phyloP scores from a whole-genome alignment of 2,329 filamentous ascomycete species.

The Phialophora chinensis region DNA sequence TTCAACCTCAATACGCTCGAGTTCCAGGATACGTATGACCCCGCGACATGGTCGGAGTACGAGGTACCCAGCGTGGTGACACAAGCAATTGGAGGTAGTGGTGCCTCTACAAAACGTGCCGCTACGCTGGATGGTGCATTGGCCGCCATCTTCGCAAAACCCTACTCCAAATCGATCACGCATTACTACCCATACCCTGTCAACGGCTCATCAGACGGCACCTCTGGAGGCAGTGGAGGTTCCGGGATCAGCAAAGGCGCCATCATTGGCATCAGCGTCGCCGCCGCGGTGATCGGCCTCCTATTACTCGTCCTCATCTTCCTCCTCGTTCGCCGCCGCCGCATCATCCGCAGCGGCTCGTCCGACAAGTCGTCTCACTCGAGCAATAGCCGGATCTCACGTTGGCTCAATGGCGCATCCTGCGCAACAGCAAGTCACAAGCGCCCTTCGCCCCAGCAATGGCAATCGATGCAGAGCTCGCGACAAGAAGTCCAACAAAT shows the following conservation, averaged over 20 bases:
- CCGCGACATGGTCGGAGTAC: constrained; percentile 43
- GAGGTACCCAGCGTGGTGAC: constrained; percentile 42
- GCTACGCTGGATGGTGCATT: constrained; percentile 51
- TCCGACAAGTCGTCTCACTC: constrained; percentile 32
- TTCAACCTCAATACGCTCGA: constrained; percentile 46
- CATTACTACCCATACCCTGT: constrained; percentile 67
- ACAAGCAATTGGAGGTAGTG: constrained; percentile 45
- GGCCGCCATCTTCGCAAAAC: constrained; percentile 58
- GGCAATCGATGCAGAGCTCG: constrained; percentile 16
- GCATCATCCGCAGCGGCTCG: constrained; percentile 32
- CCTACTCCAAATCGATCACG: constrained; percentile 62
- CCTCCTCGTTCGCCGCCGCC: constrained; percentile 58
- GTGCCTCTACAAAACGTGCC: constrained; percentile 40
- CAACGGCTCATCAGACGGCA: constrained; percentile 36
- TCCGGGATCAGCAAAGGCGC: constrained; percentile 50
- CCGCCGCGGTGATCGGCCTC: constrained; percentile 61
- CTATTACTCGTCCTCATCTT: constrained; percentile 59
- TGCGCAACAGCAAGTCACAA: constrained; percentile 14
- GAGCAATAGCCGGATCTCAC: constrained; percentile 29
- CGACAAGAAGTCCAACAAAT: constrained; percentile 26
- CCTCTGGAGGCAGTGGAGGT: constrained; percentile 11
- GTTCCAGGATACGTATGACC: constrained; percentile 44
- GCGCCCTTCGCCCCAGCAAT: constrained; percentile 13
- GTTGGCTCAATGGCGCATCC: constrained; percentile 35
- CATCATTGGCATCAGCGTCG: constrained; percentile 67